A percentile compares a stretch with the other conserved stretches of the same genome.
These are phyloP conservation scores for Sphaerulina populicola DNA, from an alignment of 2,329 filamentous ascomycete genomes.

Conservation along the genomic window DNA sequence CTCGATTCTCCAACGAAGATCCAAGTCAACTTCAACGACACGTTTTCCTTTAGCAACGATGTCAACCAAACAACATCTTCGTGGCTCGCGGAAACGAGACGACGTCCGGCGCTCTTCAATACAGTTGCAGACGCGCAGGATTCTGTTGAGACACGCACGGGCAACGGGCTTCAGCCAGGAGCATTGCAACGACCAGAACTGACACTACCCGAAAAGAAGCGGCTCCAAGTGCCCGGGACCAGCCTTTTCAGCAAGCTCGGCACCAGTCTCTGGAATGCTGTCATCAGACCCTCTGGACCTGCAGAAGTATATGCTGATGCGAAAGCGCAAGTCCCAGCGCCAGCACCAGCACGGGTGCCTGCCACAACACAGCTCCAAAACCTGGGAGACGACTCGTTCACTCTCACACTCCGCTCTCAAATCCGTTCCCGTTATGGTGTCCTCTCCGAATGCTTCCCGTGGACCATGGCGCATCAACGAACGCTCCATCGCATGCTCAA, in stretches of 20 bases:
- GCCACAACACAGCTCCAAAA: neutral
- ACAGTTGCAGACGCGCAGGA: neutral
- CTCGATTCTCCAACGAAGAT: constrained; percentile 31
- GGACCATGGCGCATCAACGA: constrained; percentile 33
- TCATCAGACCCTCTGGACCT: constrained; percentile 21
- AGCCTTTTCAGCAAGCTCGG: constrained; percentile 23
- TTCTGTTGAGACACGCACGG: neutral
- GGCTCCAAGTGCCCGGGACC: neutral
- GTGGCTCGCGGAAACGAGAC: constrained; percentile 10
- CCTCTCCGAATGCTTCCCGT: constrained; percentile 27
- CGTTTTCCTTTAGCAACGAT: constrained; percentile 7
- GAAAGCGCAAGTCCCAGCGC: neutral
- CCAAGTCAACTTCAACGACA: constrained; percentile 33
- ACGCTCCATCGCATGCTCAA: constrained; percentile 34
- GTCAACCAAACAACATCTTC: constrained; percentile 7
- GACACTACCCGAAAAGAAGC: neutral
- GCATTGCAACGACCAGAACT: neutral
- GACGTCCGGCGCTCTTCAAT: constrained; percentile 24
- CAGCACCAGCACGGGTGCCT: neutral
- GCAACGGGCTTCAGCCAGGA: neutral
- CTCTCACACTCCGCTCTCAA: constrained; percentile 21
- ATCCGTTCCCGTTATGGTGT: constrained; percentile 32
- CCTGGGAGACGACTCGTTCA: constrained; percentile 10
- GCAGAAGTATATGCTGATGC: constrained; percentile 9
- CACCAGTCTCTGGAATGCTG: constrained; percentile 27